Base-by-base conservation (phyloP, 371 early-diverging fungal species). In the Lichtheimia ornata region DNA sequence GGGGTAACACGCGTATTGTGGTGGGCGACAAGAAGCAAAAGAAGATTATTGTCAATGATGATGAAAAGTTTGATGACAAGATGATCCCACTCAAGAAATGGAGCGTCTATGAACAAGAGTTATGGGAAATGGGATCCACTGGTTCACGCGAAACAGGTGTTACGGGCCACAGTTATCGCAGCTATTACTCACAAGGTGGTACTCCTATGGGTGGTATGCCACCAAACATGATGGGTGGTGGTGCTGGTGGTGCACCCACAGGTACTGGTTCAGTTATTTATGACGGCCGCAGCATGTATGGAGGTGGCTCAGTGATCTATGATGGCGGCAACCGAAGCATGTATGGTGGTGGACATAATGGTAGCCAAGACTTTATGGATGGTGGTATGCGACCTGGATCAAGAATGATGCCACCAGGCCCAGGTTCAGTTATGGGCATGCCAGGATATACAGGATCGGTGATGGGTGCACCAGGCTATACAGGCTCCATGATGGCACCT, bases 31-130 rank as follows among this genome's bases (percentile, higher is more conserved):
- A 84, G 42, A 86, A 86, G 50, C 86, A 89, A 69, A 89, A 90
- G 83, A 76, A 84, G 50, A 82, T 66, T 42, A 76, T 76, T 60
- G 71, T 75, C 9, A 97, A 76, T 14, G 91, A 90, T 28, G 83
- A 88, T 42, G 87, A 87, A 56, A 77, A 82, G 67, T 96, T 94
- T 72, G 96, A 96, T 65, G 93, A 94, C 15, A 76, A 87, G 52
- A 81, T 83, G 63, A 94, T 98, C 61, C 94, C 96, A 3, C 82
- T 92, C 65, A 92, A 90, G 87, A 92, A 91, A 75, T 96, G 97
- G 96, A 82, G 88, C 53, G 95, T 95, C 15, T 95, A 94, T 63
- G 96, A 92, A 64, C 88, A 90, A 70, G 90, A 91, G 53, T 72
- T 91, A 35, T 93, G 91, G 91, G 93, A 89, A 61, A 76, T 81